Conservation (phyloP, 2,329 filamentous ascomycete species). For the Fusarium keratoplasticum region DNA sequence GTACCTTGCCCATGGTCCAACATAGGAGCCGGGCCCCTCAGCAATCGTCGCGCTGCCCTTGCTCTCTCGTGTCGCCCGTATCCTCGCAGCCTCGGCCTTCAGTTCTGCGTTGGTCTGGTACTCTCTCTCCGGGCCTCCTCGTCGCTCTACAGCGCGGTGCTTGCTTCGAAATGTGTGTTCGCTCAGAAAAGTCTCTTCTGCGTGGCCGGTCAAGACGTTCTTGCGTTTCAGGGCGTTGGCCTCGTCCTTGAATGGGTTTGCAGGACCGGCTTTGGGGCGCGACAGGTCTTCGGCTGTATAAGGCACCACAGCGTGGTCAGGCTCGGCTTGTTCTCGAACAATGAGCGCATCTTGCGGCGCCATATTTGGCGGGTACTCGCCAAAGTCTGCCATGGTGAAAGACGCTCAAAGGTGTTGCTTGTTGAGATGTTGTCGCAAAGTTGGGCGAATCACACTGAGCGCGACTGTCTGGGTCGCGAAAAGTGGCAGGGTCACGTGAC, state of each 20-base stretch:
- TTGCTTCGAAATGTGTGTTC: slow-evolving; percentile 91
- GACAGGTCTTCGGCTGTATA: slow-evolving; percentile 80
- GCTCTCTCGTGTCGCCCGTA: slow-evolving; percentile 81
- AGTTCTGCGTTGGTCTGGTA: slow-evolving; percentile 65
- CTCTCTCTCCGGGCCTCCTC: slow-evolving; percentile 67
- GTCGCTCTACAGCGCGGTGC: slow-evolving; percentile 84
- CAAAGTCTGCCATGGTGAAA: slow-evolving; percentile 68
- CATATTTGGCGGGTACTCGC: slow-evolving; percentile 75
- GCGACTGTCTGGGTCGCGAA: slow-evolving; percentile 25
- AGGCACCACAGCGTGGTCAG: slow-evolving; percentile 70
- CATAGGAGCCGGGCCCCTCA: slow-evolving; percentile 88
- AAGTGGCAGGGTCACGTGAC: slow-evolving; percentile 29
- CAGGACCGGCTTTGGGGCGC: slow-evolving; percentile 73
- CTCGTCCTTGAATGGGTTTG: slow-evolving; percentile 79
- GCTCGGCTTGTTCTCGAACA: slow-evolving; percentile 64
- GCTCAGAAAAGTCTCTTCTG: slow-evolving; percentile 88
- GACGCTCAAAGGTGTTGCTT: background rate
- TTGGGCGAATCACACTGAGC: slow-evolving; percentile 5
- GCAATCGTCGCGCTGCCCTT: slow-evolving; percentile 88
- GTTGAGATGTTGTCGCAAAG: slow-evolving; percentile 19
- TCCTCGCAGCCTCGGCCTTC: slow-evolving; percentile 77
- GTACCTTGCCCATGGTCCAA: slow-evolving; percentile 95
- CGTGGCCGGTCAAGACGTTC: slow-evolving; percentile 85
- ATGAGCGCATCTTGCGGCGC: slow-evolving; percentile 72
- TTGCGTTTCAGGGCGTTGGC: slow-evolving; percentile 76